Conservation (phyloP, 2,329 filamentous ascomycete species). For the Ceratocystis colombiana region DNA sequence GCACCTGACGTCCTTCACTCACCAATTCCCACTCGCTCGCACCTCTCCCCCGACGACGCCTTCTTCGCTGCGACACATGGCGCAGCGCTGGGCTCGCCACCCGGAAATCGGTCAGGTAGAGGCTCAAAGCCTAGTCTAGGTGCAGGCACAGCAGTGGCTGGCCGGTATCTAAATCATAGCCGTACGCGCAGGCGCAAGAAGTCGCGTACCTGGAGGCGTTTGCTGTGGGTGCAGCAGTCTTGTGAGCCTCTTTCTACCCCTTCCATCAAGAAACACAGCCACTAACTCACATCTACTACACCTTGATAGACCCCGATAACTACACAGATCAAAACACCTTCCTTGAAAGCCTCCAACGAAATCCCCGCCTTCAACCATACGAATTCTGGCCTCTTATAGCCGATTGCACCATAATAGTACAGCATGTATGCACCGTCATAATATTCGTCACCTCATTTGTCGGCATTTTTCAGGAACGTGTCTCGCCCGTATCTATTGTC, state of each 20-base stretch:
- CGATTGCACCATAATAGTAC: slow-evolving; percentile 91
- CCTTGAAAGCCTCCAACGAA: slow-evolving; percentile 87
- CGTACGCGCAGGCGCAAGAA: slow-evolving; percentile 58
- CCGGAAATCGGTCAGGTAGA: slow-evolving; percentile 29
- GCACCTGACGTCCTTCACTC: slow-evolving; percentile 29
- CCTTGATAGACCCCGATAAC: slow-evolving; percentile 73
- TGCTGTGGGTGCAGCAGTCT: slow-evolving; percentile 95
- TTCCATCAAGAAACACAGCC: slow-evolving; percentile 29
- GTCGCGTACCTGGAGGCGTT: slow-evolving; percentile 77
- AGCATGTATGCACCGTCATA: slow-evolving; percentile 88
- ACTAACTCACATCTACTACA: slow-evolving; percentile 13
- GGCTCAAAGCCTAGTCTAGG: slow-evolving; percentile 27
- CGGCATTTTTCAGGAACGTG: slow-evolving; percentile 73
- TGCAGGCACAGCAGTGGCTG: slow-evolving; percentile 32
- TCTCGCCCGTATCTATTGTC: slow-evolving; percentile 84
- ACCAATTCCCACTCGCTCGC: slow-evolving; percentile 43
- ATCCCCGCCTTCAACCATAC: slow-evolving; percentile 85
- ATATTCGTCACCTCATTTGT: slow-evolving; percentile 94
- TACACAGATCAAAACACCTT: slow-evolving; percentile 97
- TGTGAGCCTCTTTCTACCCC: slow-evolving; percentile 47
- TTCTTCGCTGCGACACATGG: slow-evolving; percentile 44
- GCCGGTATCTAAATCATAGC: slow-evolving; percentile 45
- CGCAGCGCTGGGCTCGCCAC: slow-evolving; percentile 39
- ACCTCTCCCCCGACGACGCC: slow-evolving; percentile 76
- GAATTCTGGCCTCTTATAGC: slow-evolving; percentile 96